Conservation (phyloP, 495 filamentous ascomycete species). For the Lophiotrema nucula region DNA sequence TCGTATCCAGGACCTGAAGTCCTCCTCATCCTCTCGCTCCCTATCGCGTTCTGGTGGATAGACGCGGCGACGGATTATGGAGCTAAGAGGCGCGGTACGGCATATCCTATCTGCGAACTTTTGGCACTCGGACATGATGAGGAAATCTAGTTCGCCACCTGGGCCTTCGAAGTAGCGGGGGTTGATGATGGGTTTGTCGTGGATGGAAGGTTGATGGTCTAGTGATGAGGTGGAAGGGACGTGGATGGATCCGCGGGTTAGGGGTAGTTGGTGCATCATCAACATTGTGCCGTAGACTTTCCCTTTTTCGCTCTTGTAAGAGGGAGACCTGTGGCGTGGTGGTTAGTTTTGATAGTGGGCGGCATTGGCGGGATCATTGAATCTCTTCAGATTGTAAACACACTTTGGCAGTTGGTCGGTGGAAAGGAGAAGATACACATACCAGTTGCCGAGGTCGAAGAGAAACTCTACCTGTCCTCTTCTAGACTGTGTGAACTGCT, state of each 20-base stretch:
- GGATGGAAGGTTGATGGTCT: background rate
- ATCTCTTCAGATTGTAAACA: too few species aligned
- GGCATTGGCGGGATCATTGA: too few species aligned
- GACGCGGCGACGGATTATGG: slow-evolving; percentile 44
- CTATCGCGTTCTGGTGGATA: slow-evolving; percentile 38
- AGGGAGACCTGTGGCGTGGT: too few species aligned
- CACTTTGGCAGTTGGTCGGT: too few species aligned
- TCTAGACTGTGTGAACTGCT: slow-evolving; percentile 39
- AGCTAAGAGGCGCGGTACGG: slow-evolving; percentile 43
- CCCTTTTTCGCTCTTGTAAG: slow-evolving; percentile 40
- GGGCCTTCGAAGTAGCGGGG: slow-evolving; percentile 46
- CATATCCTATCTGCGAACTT: slow-evolving; percentile 49
- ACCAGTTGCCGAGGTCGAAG: slow-evolving; percentile 49
- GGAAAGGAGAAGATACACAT: too few species aligned
- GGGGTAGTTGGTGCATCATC: slow-evolving; percentile 50
- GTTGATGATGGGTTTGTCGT: slow-evolving; percentile 45
- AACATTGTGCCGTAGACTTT: slow-evolving; percentile 55
- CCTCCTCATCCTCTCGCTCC: slow-evolving; percentile 23
- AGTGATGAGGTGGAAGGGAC: slow-evolving; percentile 1
- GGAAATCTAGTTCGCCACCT: slow-evolving; percentile 46
- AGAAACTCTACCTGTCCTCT: slow-evolving; percentile 51
- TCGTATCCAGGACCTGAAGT: slow-evolving; percentile 41
- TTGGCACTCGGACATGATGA: slow-evolving; percentile 44
- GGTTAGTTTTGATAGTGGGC: too few species aligned
- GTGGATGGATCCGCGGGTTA: slow-evolving; percentile 17